Conservation (phyloP, 352 stramenopile genomes). For the Globisporangium rhizosaccharum region DNA sequence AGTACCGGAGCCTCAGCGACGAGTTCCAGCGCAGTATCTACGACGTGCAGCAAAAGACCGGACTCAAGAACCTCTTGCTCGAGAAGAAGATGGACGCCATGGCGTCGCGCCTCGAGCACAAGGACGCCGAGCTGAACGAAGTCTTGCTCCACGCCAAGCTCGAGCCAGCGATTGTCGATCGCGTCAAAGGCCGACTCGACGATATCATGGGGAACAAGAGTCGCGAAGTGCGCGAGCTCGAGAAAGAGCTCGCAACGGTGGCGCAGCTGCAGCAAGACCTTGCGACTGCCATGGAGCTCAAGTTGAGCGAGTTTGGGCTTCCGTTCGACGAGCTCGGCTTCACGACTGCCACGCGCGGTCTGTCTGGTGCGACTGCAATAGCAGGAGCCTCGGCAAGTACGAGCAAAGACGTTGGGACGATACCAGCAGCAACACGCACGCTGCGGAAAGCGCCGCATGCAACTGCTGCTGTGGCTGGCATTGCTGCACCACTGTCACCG, state of each 20-base stretch:
- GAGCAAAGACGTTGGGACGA: neutral
- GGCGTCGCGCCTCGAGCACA: conserved; percentile 82
- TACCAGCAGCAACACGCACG: conserved; percentile 1
- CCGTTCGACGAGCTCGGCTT: conserved; percentile 88
- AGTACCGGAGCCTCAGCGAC: conserved; percentile 88
- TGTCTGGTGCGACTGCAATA: conserved; percentile 11
- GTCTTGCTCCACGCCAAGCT: conserved; percentile 89
- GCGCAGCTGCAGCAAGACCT: conserved; percentile 79
- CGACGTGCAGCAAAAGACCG: conserved; percentile 91
- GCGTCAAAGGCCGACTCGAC: conserved; percentile 82
- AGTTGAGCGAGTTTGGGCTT: conserved; percentile 90
- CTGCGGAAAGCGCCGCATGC: conserved; percentile 11
- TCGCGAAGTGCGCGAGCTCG: conserved; percentile 74
- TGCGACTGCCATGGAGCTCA: conserved; percentile 70
- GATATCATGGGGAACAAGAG: conserved; percentile 90
- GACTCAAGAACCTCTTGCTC: conserved; percentile 92
- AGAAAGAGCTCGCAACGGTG: conserved; percentile 71
- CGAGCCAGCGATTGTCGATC: conserved; percentile 74
- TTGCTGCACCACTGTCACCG: conserved; percentile 1
- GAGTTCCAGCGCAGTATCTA: conserved; percentile 89
- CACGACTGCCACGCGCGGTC: conserved; percentile 21
- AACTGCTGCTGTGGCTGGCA: neutral
- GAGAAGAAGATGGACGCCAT: conserved; percentile 92
- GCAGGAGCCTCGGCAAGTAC: neutral
- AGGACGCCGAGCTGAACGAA: conserved; percentile 91